A percentile compares a stretch with the other conserved stretches of the same genome.
Evolutionary conservation across 2,329 filamentous ascomycete genomes (phyloP).

Genomic region (Cladosporium sp.): DNA sequence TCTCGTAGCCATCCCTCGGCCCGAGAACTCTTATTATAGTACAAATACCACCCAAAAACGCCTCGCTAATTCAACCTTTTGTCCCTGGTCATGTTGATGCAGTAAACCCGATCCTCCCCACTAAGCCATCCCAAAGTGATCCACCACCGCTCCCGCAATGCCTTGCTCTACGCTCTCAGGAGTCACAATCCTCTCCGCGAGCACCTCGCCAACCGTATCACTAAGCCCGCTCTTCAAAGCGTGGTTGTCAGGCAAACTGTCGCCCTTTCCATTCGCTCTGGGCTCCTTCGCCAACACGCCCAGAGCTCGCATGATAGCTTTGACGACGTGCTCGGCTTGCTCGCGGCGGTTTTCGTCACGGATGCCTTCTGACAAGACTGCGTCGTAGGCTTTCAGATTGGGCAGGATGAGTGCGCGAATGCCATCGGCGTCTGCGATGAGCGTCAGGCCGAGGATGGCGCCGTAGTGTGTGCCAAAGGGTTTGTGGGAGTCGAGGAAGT

Average conservation of each 20-base stretch:
- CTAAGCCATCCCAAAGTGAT: not conserved
- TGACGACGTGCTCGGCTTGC: slow-evolving; percentile 59
- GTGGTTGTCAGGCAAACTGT: slow-evolving; percentile 39
- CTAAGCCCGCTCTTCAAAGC: slow-evolving; percentile 37
- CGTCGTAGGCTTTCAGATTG: slow-evolving; percentile 62
- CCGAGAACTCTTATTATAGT: not conserved
- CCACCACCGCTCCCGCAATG: slow-evolving; percentile 6
- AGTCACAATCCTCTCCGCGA: slow-evolving; percentile 34
- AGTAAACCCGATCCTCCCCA: not conserved
- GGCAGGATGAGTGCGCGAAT: slow-evolving; percentile 62
- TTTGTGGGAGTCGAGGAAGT: slow-evolving; percentile 82
- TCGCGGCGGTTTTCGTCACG: slow-evolving; percentile 52
- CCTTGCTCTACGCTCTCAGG: not conserved
- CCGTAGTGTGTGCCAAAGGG: slow-evolving; percentile 84
- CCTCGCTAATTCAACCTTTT: slow-evolving; percentile 12
- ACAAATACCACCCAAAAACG: slow-evolving; percentile 6
- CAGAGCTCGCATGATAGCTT: slow-evolving; percentile 54
- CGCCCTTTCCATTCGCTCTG: slow-evolving; percentile 22
- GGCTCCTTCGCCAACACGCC: slow-evolving; percentile 49
- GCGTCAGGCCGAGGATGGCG: slow-evolving; percentile 73
- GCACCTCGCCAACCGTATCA: slow-evolving; percentile 42
- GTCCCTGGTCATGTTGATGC: too few relatives aligned
- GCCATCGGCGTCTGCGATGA: slow-evolving; percentile 67
- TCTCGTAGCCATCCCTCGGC: not conserved
- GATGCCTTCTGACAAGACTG: slow-evolving; percentile 54